These are phyloP conservation scores for Chaetomium sp. DNA, from an alignment of 2,329 filamentous ascomycete species.

Conservation along the genomic window DNA sequence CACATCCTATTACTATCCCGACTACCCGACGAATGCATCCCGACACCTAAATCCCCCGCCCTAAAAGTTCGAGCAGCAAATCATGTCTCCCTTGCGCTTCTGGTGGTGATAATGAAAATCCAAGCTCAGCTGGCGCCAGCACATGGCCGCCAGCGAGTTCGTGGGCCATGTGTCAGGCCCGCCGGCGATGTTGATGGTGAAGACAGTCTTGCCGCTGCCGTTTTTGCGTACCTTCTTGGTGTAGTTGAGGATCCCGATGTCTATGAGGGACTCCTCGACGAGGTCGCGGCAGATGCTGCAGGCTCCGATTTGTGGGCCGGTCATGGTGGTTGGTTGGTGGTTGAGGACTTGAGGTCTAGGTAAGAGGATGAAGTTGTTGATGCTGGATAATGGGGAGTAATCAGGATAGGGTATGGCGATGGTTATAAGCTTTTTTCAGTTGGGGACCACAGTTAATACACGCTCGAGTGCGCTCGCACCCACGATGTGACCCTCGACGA, in stretches of 20 bases:
- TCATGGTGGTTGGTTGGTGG: background rate
- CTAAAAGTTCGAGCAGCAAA: background rate
- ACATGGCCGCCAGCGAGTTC: background rate
- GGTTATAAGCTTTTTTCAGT: too few relatives aligned
- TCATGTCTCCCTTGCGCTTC: background rate
- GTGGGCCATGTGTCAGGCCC: background rate
- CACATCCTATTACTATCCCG: too few relatives aligned
- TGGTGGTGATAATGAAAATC: background rate
- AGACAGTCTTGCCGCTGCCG: background rate
- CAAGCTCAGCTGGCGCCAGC: background rate
- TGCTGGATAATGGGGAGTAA: too few relatives aligned
- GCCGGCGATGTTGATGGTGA: background rate
- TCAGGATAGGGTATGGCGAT: too few relatives aligned
- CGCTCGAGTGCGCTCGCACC: too few relatives aligned
- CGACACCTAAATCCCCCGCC: too few relatives aligned
- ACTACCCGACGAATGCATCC: too few relatives aligned
- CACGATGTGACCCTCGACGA: too few relatives aligned
- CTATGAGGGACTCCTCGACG: background rate
- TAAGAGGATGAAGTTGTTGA: background rate
- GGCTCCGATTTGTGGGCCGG: background rate
- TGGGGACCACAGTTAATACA: too few relatives aligned
- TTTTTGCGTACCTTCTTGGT: background rate
- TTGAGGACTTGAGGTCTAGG: background rate
- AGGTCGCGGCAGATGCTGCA: background rate
- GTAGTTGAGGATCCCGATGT: background rate